Base-by-base conservation (phyloP, 805 yeast species). In the Metschnikowia santaceciliae region DNA sequence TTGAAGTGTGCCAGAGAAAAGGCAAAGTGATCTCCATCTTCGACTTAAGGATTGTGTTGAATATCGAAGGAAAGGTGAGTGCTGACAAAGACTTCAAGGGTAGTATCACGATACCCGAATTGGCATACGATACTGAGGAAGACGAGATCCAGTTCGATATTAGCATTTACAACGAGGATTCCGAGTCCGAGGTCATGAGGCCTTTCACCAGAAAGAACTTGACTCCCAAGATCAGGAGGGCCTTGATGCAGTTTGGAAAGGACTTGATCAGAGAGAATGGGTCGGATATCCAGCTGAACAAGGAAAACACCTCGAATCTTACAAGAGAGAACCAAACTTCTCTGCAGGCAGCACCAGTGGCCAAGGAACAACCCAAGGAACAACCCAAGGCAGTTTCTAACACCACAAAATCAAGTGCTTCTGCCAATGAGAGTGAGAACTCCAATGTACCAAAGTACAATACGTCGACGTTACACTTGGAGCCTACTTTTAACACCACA, bases 1-100 rank as follows among this genome's bases (percentile, higher is more conserved):
- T 91, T 57, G 99, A 91, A 65, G 98, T 94, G 32, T 86, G 90
- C 59, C 99, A 94, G 73, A 83, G 99, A 61, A 94, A 94, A 69
- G 99, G 99, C 14, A 91, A 92, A 68, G 95, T 92, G 23, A 91
- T 94, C 60, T 87, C 96, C 4, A 71, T 94, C 52, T 94, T 90
- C 68, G 99, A 94, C 62, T 73, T 94, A 64, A 79, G 83, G 54
- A 54, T 91, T 45, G 82, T 79, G 2, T 65, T 91, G 51, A 75
- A 74, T n/a, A 80, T 83, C 60, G 67, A 63, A 6, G 90, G 91
- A 5, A 53, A 52, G 34, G 37, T 46, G 14, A 47, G 46, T 6
- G 59, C 61, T 23, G 65, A 60, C 10, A 54, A 56, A 22, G 69
- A 66, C 6, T 82, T 81, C 46, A 71, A 74, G 42, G 99, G 99